These are phyloP conservation scores for Colletotrichum cereale DNA, from an alignment of 2,329 filamentous ascomycete species.

Conservation along the genomic window DNA sequence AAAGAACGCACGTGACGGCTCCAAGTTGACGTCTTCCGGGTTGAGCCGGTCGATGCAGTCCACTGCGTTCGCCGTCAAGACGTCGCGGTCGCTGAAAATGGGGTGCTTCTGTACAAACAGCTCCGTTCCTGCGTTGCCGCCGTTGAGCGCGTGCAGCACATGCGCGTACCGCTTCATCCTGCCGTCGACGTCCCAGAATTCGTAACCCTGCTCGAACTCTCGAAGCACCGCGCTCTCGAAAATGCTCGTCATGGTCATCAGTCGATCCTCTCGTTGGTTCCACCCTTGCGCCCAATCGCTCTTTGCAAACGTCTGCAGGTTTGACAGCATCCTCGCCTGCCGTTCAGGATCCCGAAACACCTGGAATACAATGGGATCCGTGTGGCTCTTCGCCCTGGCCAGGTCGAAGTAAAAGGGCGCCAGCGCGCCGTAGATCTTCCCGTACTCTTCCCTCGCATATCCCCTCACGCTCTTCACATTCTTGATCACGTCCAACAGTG, in stretches of 20 bases:
- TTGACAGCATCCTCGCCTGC: constrained; percentile 89
- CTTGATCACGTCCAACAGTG: constrained; percentile 77
- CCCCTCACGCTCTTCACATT: constrained; percentile 84
- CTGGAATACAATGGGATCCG: constrained; percentile 86
- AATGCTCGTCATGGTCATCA: constrained; percentile 80
- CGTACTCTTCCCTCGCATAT: constrained; percentile 89
- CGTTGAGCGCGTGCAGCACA: constrained; percentile 85
- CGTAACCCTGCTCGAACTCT: constrained; percentile 94
- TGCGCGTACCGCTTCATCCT: constrained; percentile 91
- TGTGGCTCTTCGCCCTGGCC: constrained; percentile 76
- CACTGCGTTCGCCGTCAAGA: constrained; percentile 76
- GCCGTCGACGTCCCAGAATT: constrained; percentile 88
- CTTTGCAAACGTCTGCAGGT: constrained; percentile 81
- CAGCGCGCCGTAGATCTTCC: constrained; percentile 88
- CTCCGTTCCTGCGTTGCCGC: constrained; percentile 82
- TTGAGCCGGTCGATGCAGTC: constrained; percentile 82
- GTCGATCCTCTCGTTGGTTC: constrained; percentile 75
- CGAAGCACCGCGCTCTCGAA: constrained; percentile 92
- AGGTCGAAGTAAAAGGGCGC: constrained; percentile 92
- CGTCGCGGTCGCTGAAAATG: constrained; percentile 79
- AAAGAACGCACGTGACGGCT: constrained; percentile 87
- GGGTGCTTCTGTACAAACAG: constrained; percentile 91
- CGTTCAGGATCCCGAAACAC: constrained; percentile 89
- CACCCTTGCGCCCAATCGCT: constrained; percentile 86
- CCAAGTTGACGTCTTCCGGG: constrained; percentile 77